A percentile compares a stretch with the other conserved stretches of the same genome.
phyloP scores from a whole-genome alignment of 148 eudicot species.

The Nepenthes mirabilis region DNA sequence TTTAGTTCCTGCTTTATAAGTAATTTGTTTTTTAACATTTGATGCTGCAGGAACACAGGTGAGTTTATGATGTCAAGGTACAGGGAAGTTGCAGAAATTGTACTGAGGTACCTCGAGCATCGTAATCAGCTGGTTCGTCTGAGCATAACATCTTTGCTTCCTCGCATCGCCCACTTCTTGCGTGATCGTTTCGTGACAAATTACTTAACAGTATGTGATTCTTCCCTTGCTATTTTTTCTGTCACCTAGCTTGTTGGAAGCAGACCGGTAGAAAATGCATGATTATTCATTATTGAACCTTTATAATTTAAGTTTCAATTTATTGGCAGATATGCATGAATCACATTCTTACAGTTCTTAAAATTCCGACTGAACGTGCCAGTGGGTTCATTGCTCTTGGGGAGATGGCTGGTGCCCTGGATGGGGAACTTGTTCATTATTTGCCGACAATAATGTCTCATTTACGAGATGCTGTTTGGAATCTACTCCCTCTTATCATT shows the following conservation, averaged over 20 bases:
- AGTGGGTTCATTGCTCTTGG: slow-evolving; percentile 97
- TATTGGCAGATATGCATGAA: slow-evolving; percentile 80
- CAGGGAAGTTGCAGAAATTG: slow-evolving; percentile 96
- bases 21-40: neutral
- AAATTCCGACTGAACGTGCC: slow-evolving; percentile 86
- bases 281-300: neutral
- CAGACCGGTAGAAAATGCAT: neutral
- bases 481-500: neutral
- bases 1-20: neutral
- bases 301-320: neutral
- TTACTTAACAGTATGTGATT: slow-evolving; percentile 66
- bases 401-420: slow-evolving; percentile 99
- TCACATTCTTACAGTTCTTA: slow-evolving; percentile 89
- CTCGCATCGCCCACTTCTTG: slow-evolving; percentile 93
- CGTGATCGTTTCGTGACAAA: slow-evolving; percentile 97
- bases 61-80: slow-evolving; percentile 99
- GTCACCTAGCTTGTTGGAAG: no score
- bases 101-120: slow-evolving; percentile 89
- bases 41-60: slow-evolving; percentile 70
- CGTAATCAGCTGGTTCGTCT: slow-evolving; percentile 96
- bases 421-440: slow-evolving; percentile 77
- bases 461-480: slow-evolving; percentile 85
- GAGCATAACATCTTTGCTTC: slow-evolving; percentile 93
- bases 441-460: slow-evolving; percentile 98
- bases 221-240: neutral